Base-by-base conservation (phyloP, 352 stramenopile species). In the Plasmopara viticola region DNA sequence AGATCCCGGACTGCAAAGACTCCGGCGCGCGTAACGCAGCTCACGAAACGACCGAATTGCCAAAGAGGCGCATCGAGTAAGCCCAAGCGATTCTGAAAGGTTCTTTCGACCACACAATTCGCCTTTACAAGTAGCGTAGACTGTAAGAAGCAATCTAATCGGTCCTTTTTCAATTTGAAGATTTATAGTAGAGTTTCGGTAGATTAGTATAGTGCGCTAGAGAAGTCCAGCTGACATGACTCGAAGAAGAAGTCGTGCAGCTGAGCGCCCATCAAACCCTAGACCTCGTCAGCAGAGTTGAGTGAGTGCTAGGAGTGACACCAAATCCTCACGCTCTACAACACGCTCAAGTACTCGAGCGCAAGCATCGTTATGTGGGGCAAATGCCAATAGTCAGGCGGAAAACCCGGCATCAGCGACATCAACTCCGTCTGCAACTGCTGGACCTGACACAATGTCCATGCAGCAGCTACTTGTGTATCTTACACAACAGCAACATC, bases 401-500 rank as follows among this genome's bases (percentile, higher is more conserved):
- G 17, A 31, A 33, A 3, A 25, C 1, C 20, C 20, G 20, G 1
- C 20, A 1, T 3, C 20, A 25, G 13, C 41, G 41, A 13, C 40
- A 20, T 33, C 41, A 33, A 33, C 41, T 46, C 3, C 18, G 9
- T 12, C 6, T 33, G 41, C 41, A 33, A 5, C 40, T 45, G 40
- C 40, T 8, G 17, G 34, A 51, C n/a, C n/a, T n/a, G n/a, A n/a
- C 13, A 33, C 51, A 25, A 33, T 54, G 38, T 51, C 30, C 29
- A 49, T 45, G 53, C 53, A 53, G 40, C 40, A 60, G 14, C 39
- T 54, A 14, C 31, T 60, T 8, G 2, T 59, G 17, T 50, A 50
- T 30, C 10, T 53, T 20, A 40, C 53, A 8, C 53, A 59, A 39
- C 44, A 59, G 29, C 44, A 59, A 30, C 53, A 45, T 17, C 29